Base-by-base conservation (phyloP, 2,329 filamentous ascomycete genomes). In the Orbilia javanica region DNA sequence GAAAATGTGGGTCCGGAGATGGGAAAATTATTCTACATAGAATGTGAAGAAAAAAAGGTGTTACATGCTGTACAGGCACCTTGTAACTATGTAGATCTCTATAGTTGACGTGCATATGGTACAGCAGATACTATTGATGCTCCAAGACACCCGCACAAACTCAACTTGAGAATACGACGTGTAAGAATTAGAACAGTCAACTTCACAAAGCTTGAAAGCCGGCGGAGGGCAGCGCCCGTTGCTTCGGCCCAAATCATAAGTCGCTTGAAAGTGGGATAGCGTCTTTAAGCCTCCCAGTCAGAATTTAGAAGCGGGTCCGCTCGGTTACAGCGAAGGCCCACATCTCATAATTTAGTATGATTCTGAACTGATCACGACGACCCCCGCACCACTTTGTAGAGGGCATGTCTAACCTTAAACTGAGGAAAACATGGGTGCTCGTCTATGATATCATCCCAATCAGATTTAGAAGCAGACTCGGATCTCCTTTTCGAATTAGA, bases 351-450 rank as follows among this genome's bases (percentile, higher is more conserved):
- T 10, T 25, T 48, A 7, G 44, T 48, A 25, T 48, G 20, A 25
- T 48, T 48, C 8, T 46, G 42, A 20, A n/a, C 44, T 25, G 20
- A 25, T 48, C 20, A 48, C 20, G 42, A 46, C 13, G 15, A 25
- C 44, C 44, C 44, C 44, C 44, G 44, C 44, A 25, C 44, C 44
- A 11, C 42, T 46, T 46, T 48, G 44, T 48, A 48, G 11, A 48
- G 4, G 44, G 44, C 8, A 48, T 48, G 20, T 25, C 25, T 20
- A 48, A 48, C 44, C 44, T 48, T 48, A 48, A 48, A 48, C 44
- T 48, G 13, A 25, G 44, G 6, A 25, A 18, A 48, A 25, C 44
- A 25, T 48, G 20, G 44, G 6, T 48, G 7, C n/a, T 25, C 44
- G 44, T 48, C 8, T 22, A 48, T 48, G 44, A 48, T 48, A 48